Evolutionary conservation across 2,329 filamentous ascomycete species (phyloP).

Genomic region (Pestalotiopsis sp.): DNA sequence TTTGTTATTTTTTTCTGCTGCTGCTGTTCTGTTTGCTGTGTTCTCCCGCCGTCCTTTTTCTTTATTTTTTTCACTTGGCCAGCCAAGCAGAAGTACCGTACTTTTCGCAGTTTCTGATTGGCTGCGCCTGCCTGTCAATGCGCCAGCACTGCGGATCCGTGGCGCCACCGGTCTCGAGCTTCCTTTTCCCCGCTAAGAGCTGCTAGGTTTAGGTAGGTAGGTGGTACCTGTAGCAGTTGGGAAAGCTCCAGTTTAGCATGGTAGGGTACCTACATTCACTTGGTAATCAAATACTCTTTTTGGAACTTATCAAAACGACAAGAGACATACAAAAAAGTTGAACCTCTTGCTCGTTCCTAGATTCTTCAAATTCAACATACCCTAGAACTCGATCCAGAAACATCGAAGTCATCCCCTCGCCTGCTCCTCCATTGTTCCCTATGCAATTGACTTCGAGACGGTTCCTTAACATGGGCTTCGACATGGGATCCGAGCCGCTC

Average conservation of each 20-base stretch:
- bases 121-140: neutral
- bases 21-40: neutral
- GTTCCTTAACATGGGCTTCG: slow-evolving; percentile 2
- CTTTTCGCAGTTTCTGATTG: slow-evolving; percentile 2
- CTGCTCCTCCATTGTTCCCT: neutral
- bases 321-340: neutral
- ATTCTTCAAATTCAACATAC: neutral
- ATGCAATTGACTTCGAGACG: neutral
- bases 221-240: neutral
- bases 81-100: slow-evolving; percentile 10
- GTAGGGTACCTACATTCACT: neutral
- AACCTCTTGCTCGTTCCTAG: neutral
- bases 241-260: neutral
- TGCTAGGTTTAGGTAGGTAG: neutral
- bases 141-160: slow-evolving; percentile 1
- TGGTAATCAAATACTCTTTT: neutral
- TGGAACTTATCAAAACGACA: neutral
- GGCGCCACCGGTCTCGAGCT: slow-evolving; percentile 2
- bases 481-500: neutral
- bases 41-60: slow-evolving; percentile 1
- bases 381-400: neutral
- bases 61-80: neutral
- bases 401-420: neutral
- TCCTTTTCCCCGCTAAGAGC: slow-evolving; percentile 4
- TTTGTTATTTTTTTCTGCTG: neutral